Base-by-base conservation (phyloP, 1,139 yeast genomes). In the Komagataea norvegica region DNA sequence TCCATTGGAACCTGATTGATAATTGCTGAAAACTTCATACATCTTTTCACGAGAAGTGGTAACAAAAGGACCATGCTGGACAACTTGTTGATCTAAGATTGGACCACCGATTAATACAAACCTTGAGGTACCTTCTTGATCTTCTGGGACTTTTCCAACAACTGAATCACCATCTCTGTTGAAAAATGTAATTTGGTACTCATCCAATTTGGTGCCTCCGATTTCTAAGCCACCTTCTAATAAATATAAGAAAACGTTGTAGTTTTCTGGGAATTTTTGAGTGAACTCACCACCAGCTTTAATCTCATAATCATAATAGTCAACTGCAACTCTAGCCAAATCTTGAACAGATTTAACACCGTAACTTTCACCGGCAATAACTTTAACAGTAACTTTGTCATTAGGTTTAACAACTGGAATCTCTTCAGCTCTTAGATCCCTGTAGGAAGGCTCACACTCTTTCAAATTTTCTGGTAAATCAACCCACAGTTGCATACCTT, bases 41-140 rank as follows among this genome's bases (percentile, higher is more conserved):
- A 86, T 79, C 49, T 74, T 74, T 36, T 73, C 78, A 42, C 68
- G 66, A 15, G 80, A 64, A 8, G 80, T 74, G 44, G 85, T 91
- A 13, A 83, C 94, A 58, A 86, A 87, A 15, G 96, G 96, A 10
- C 96, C 96, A 55, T 87, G 84, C 58, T 88, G 95, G 27, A 85
- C 85, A 38, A 83, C 72, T 14, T 77, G 74, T 63, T 88, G 96
- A 51, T 85, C 74, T 43, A 87, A 67, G 29, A 75, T 73, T 59
- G 85, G 65, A 36, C 96, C 96, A 25, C 89, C 95, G 45, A 87
- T 66, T 24, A 88, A 51, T 5, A 84, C 77, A 51, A 88, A 78
- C 45, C 64, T 60, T 25, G 70, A 56, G 21, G 49, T 46, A n/a
- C 49, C 45, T 24, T 52, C 53, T 44, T 62, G 55, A 19, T 57